Percentiles rank a stretch among this genome's conserved stretches.
Conservation (phyloP, 164 flowering plant genomes). For the Magnolia kwangsiensis region DNA sequence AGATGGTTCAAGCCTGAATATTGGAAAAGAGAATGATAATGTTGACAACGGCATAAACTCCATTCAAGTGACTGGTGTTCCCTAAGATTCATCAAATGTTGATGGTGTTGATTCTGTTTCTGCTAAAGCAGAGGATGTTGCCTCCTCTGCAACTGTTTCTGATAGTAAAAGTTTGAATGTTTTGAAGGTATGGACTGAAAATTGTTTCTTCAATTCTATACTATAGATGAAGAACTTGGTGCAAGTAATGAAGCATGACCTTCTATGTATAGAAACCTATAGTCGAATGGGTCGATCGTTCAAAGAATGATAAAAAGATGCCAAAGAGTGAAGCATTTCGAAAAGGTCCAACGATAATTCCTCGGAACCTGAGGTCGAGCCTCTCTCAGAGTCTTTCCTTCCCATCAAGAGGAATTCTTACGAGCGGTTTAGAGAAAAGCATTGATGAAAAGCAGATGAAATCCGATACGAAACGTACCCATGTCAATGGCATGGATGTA, state of each 20-base stretch:
- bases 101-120: conserved; percentile 14
- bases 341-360: conserved; percentile 28
- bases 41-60: conserved; percentile 19
- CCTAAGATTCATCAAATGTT: conserved; percentile 20
- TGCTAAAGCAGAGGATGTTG: conserved; percentile 16
- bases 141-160: conserved; percentile 14
- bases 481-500: conserved; percentile 27
- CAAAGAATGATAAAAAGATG: conserved; percentile 30
- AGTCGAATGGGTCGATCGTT: conserved; percentile 12
- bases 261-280: conserved; percentile 30
- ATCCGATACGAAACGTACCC: conserved; percentile 28
- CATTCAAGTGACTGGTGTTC: conserved; percentile 12
- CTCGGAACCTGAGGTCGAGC: conserved; percentile 33
- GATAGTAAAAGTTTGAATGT: conserved; percentile 32
- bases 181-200: conserved; percentile 40
- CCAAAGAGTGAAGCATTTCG: conserved; percentile 31
- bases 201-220: not conserved
- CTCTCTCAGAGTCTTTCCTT: conserved; percentile 66
- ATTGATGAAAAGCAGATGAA: conserved; percentile 38
- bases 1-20: conserved; percentile 26
- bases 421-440: conserved; percentile 50
- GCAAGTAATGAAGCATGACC: not conserved
- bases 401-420: conserved; percentile 39
- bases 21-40: conserved; percentile 27
- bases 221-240: not conserved